Base-by-base conservation (phyloP, 1,284 basidiomycete genomes). In the Porogramme epimiltina region DNA sequence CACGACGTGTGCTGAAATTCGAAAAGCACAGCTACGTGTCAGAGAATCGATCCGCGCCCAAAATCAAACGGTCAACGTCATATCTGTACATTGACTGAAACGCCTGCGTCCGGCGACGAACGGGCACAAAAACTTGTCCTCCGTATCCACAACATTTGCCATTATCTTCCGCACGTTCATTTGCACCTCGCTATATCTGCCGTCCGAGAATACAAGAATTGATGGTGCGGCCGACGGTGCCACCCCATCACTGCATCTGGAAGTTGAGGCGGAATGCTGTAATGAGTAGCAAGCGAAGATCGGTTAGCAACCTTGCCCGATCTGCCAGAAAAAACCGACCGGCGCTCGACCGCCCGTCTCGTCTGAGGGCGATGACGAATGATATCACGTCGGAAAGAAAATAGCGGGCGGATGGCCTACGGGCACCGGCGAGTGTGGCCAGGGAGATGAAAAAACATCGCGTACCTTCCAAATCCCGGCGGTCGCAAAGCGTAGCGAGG, bases 391-490 rank as follows among this genome's bases (percentile, higher is more conserved):
- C 13, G 4, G 16, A 15, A 18, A 4, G 28, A 31, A 31, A 13
- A 31, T 31, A 18, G 26, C 4, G 23, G 20, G 22, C 40, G 16
- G 9, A 24, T n/a, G 28, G 13, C n/a, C n/a, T n/a, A n/a, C n/a
- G n/a, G n/a, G n/a, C n/a, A n/a, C n/a, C n/a, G n/a, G n/a, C n/a
- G n/a, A n/a, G n/a, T n/a, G n/a, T n/a, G n/a, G n/a, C n/a, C n/a
- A n/a, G n/a, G n/a, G 28, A 22, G 13, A 19, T 10, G 24, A 44
- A 23, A 22, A 28, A 13, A 6, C 20, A 10, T 3, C n/a, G 58
- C 77, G 49, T 59, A 90, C 90, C 84, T 60, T 89, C 82, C n/a
- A 93, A 71, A 67, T 93, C 84, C 55, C 76, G 79, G 36, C 67
- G 66, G 57, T 89, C 87, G 62, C 91, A 92, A 36, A 89, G 69